Base-by-base conservation (phyloP, 2,329 filamentous ascomycete species). In the Phyllosticta capitalensis region DNA sequence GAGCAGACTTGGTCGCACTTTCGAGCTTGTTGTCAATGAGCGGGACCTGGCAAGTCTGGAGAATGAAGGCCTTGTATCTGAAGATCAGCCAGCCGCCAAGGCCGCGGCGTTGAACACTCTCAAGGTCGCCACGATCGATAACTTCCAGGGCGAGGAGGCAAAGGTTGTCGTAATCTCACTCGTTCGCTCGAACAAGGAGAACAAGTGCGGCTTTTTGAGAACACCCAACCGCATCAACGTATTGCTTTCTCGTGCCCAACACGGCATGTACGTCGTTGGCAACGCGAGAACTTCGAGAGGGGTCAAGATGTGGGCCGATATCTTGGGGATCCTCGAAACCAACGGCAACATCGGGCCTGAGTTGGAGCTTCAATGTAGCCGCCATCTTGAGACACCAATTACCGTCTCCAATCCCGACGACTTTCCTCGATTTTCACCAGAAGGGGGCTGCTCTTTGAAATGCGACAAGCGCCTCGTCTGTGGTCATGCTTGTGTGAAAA, bases 141-240 rank as follows among this genome's bases (percentile, higher is more conserved):
- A 90, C 63, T 91, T 89, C 59, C 87, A 92, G 65, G 88, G 88
- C 0, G 87, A 92, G 66, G 87, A 92, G 65, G 84, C 83, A 1
- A 85, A 88, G 56, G 74, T 92, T 9, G 76, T 92, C 0, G 75
- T 92, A 2, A 75, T 91, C 0, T 88, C 85, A 0, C 74, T 92
- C 0, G 86, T 90, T 0, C 80, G 88, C 49, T 89, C 86, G 71
- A 92, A 92, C 64, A 62, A 69, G 0, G 65, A 79, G 7, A 73
- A 72, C 9, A 81, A 78, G 5, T 79, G 80, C 19, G 88, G 88
- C 0, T 92, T 91, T 61, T 74, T 92, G 0, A 79, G 74, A 24
- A 85, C 83, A 0, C 74, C 79, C 0, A 88, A 90, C 64, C 79
- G 86, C 0, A 84, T 90, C 70, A 88, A 89, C 60, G 85, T 89